Conservation (phyloP, 2,329 filamentous ascomycete species). For the Whalleya microplaca region DNA sequence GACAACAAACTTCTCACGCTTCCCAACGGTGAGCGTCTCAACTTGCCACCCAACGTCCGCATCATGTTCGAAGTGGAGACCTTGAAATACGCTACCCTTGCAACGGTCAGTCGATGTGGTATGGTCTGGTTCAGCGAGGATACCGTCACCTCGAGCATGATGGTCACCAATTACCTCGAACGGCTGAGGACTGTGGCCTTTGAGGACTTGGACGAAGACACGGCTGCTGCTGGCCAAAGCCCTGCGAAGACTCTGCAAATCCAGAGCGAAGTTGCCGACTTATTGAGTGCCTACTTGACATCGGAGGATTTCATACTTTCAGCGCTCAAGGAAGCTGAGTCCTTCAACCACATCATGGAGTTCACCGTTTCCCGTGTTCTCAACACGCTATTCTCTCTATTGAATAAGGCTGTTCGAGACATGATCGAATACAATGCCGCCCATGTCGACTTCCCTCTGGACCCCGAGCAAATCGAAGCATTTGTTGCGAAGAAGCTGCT, state of each 20-base stretch:
- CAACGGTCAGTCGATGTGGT: slow-evolving; percentile 98
- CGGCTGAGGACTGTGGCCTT: slow-evolving; percentile 82
- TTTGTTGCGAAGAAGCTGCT: slow-evolving; percentile 94
- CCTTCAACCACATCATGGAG: slow-evolving; percentile 96
- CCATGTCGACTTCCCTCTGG: slow-evolving; percentile 91
- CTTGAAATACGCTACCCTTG: slow-evolving; percentile 93
- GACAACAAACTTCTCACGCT: slow-evolving; percentile 98
- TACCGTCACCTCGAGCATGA: slow-evolving; percentile 89
- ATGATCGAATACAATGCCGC: slow-evolving; percentile 95
- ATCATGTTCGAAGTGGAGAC: slow-evolving; percentile 99
- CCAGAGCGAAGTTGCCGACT: slow-evolving; percentile 78
- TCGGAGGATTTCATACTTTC: slow-evolving; percentile 81
- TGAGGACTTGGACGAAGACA: slow-evolving; percentile 94
- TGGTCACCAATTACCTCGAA: slow-evolving; percentile 89
- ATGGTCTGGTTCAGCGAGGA: slow-evolving; percentile 99
- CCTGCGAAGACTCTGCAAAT: slow-evolving; percentile 78
- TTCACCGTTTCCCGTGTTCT: slow-evolving; percentile 90
- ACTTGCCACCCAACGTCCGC: slow-evolving; percentile 89
- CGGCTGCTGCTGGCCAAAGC: slow-evolving; percentile 73
- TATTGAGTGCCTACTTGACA: slow-evolving; percentile 75
- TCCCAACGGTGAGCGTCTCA: slow-evolving; percentile 97
- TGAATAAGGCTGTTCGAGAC: slow-evolving; percentile 92
- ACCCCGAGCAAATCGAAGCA: slow-evolving; percentile 84
- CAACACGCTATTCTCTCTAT: slow-evolving; percentile 89
- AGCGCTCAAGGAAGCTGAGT: slow-evolving; percentile 74